Evolutionary conservation across 108 stramenopile species (phyloP).

Genomic region (Cylindrotheca fusiformis): DNA sequence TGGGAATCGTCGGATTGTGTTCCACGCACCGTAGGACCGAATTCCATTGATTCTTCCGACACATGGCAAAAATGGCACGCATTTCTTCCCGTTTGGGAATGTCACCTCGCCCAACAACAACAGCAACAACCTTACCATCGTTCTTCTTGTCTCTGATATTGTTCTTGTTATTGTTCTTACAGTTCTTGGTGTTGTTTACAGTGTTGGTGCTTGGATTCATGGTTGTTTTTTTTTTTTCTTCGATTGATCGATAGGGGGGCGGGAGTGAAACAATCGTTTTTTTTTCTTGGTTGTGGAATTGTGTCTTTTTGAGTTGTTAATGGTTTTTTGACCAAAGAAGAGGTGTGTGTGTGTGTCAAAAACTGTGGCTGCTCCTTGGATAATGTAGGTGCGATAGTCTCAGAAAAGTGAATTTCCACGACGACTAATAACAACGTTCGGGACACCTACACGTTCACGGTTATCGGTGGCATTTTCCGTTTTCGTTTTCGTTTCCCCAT

Average conservation of each 20-base stretch:
- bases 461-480: too few species aligned
- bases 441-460: too few species aligned
- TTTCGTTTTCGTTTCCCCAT: too few species aligned
- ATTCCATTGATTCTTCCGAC: conserved; percentile 41
- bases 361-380: too few species aligned
- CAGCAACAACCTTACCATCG: not conserved
- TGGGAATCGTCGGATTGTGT: conserved; percentile 33
- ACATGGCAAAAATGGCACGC: conserved; percentile 37
- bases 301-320: too few species aligned
- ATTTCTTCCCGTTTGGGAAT: conserved; percentile 28
- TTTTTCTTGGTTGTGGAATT: too few species aligned
- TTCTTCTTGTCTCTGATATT: too few species aligned
- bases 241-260: not conserved
- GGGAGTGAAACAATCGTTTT: not conserved
- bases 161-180: conserved; percentile 1
- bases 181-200: not conserved
- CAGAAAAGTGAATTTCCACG: too few species aligned
- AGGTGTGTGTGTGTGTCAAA: too few species aligned
- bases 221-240: not conserved
- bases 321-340: too few species aligned
- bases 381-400: too few species aligned
- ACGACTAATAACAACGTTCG: too few species aligned
- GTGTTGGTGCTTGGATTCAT: not conserved
- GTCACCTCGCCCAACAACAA: not conserved
- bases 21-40: conserved; percentile 25